A percentile compares a stretch with the other conserved stretches of the same genome.
Conservation (phyloP, 1,284 basidiomycete species). For the Stygiomarasmius scandens region DNA sequence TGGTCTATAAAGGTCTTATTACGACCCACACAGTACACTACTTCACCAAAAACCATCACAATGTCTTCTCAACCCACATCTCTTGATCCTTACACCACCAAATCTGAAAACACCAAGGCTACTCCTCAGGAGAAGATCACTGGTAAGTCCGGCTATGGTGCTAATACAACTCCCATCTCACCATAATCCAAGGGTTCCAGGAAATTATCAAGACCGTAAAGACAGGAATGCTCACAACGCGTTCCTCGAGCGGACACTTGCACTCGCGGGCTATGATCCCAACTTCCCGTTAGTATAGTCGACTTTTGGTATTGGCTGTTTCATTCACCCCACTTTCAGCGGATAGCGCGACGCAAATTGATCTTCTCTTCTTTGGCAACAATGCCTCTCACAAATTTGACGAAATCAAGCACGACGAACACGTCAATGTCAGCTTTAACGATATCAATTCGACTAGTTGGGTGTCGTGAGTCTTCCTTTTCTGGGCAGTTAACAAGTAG, state of each 20-base stretch:
- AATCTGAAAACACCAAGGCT: slow-evolving; percentile 56
- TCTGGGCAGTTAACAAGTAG: background rate
- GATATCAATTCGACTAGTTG: slow-evolving; percentile 77
- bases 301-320: background rate
- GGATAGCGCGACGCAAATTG: slow-evolving; percentile 47
- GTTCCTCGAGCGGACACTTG: slow-evolving; percentile 71
- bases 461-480: slow-evolving; percentile 60
- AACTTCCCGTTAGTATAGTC: slow-evolving; percentile 47
- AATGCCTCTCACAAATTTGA: slow-evolving; percentile 76
- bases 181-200: slow-evolving; percentile 51
- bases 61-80: slow-evolving; percentile 6
- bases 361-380: slow-evolving; percentile 78
- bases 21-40: background rate
- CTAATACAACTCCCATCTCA: background rate
- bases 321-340: slow-evolving; percentile 36
- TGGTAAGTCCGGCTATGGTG: slow-evolving; percentile 36
- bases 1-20: background rate
- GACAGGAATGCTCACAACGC: slow-evolving; percentile 83
- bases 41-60: slow-evolving; percentile 25
- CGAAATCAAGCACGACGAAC: slow-evolving; percentile 73
- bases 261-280: slow-evolving; percentile 88
- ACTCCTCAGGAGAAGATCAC: slow-evolving; percentile 68
- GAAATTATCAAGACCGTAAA: slow-evolving; percentile 61
- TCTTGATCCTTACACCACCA: slow-evolving; percentile 69
- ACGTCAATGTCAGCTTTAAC: slow-evolving; percentile 83